Base-by-base conservation (phyloP, 2,329 filamentous ascomycete genomes). In the Aureobasidium sp. region DNA sequence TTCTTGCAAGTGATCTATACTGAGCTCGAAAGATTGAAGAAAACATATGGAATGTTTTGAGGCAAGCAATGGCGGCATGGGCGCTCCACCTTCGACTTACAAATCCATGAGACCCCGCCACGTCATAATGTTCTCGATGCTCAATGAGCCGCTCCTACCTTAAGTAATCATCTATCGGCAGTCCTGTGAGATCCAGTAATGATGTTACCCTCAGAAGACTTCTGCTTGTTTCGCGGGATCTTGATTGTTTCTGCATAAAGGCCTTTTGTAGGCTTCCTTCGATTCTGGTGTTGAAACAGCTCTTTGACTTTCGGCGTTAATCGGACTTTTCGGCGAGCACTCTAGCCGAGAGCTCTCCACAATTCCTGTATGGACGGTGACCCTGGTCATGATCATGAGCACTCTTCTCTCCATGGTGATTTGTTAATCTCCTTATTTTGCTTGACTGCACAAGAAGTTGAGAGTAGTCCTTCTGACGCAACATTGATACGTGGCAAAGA, bases 11-110 rank as follows among this genome's bases (percentile, higher is more conserved):
- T 39, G 49, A 48, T 54, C 49, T 57, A n/a, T 51, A 55, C 25
- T 27, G 34, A 54, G 49, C 39, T 54, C 59, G 32, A 41, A 54
- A 47, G 39, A 61, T 37, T 34, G 59, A 49, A n/a, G 44, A 42
- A 29, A 61, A 49, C 41, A 61, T 57, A 30, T 13, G 48, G 44
- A 57, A 49, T 48, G 44, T 29, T 55, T 30, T 36, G 5, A 55
- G 34, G 42, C n/a, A 34, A 49, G 42, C 21, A 21, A 21, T 21
- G 21, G 21, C 21, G 44, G 45, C 25, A 34, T 48, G 27, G 44
- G 25, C 34, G 50, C 59, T 55, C 50, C 50, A 42, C 49, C 50
- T 41, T 29, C 27, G 50, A 51, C 59, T 61, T 61, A 61, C 59
- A 61, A 61, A 61, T 61, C 49, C 59, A 55, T n/a, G 37, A 60